A percentile compares a stretch with the other conserved stretches of the same genome.
phyloP scores from a whole-genome alignment of 2,329 filamentous ascomycete species.

The Whalleya microplaca region DNA sequence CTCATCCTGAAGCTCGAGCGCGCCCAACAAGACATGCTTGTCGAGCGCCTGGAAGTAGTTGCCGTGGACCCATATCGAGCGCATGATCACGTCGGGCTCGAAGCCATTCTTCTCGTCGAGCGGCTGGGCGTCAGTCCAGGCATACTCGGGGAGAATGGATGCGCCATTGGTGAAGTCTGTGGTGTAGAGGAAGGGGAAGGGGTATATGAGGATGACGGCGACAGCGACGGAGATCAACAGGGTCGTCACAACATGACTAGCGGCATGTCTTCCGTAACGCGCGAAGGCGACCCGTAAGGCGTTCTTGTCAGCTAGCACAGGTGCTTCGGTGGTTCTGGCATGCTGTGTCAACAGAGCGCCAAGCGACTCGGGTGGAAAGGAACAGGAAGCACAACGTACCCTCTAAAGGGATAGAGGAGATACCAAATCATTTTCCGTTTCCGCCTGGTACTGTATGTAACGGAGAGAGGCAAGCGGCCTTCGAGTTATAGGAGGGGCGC shows the following conservation, averaged over 20 bases:
- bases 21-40: conserved; percentile 64
- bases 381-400: conserved; percentile 54
- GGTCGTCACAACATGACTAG: conserved; percentile 74
- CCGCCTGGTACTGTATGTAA: too few species aligned
- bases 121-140: conserved; percentile 76
- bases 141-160: conserved; percentile 75
- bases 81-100: conserved; percentile 75
- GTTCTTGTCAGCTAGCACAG: conserved; percentile 65
- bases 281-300: conserved; percentile 67
- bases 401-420: conserved; percentile 75
- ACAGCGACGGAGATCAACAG: conserved; percentile 74
- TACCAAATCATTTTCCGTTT: conserved; percentile 80
- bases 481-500: conserved; percentile 18
- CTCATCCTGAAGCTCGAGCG: conserved; percentile 70
- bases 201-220: conserved; percentile 72
- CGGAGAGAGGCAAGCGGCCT: conserved; percentile 20
- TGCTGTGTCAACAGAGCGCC: conserved; percentile 24
- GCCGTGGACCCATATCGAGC: conserved; percentile 80
- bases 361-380: not conserved
- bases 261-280: conserved; percentile 71
- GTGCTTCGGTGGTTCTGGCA: conserved; percentile 73
- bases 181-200: conserved; percentile 74
- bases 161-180: conserved; percentile 72
- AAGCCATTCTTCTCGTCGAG: conserved; percentile 55
- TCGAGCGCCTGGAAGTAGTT: conserved; percentile 79